Percentiles rank a stretch among this genome's conserved stretches.
These are phyloP conservation scores for Chytridium lagenaria DNA, from an alignment of 371 early-diverging fungal species.

Conservation along the genomic window DNA sequence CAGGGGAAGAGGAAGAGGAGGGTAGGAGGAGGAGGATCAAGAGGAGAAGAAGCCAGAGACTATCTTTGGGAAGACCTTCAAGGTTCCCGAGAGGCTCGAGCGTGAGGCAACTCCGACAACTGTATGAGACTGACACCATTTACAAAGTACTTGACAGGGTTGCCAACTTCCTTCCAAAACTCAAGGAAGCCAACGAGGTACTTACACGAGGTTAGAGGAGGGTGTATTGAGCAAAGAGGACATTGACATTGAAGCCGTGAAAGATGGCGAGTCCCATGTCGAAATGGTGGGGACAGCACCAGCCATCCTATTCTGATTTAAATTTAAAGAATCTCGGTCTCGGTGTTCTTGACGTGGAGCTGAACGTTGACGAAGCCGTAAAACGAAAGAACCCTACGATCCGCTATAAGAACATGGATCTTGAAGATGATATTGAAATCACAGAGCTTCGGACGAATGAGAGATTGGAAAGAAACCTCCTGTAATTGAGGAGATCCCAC, in stretches of 20 bases:
- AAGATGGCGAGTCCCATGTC: background rate
- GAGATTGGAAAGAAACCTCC: background rate
- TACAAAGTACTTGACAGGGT: conserved; percentile 17
- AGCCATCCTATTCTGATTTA: background rate
- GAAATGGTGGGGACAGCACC: conserved; percentile 1
- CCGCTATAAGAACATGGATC: background rate
- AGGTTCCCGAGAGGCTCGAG: conserved; percentile 2
- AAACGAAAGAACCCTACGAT: background rate
- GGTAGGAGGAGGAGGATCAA: background rate
- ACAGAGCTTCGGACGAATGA: background rate
- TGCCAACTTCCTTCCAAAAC: conserved; percentile 15
- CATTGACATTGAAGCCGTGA: conserved; percentile 21
- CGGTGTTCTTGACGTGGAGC: conserved; percentile 13
- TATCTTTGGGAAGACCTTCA: conserved; percentile 4
- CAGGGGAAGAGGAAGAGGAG: background rate
- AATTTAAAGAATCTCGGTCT: background rate
- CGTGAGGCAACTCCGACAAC: too few relatives aligned
- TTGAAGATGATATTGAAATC: conserved; percentile 4
- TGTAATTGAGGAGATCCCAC: conserved; percentile 1
- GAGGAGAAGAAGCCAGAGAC: background rate
- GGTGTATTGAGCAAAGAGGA: conserved; percentile 13
- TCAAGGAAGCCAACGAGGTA: conserved; percentile 13
- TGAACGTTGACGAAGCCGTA: conserved; percentile 15
- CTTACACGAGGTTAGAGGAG: background rate
- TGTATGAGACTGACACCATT: background rate